Evolutionary conservation across 306 rosid genomes (phyloP), one percentile per base, ranked within the genome.

Genomic region (Trifolium fragiferum): DNA sequence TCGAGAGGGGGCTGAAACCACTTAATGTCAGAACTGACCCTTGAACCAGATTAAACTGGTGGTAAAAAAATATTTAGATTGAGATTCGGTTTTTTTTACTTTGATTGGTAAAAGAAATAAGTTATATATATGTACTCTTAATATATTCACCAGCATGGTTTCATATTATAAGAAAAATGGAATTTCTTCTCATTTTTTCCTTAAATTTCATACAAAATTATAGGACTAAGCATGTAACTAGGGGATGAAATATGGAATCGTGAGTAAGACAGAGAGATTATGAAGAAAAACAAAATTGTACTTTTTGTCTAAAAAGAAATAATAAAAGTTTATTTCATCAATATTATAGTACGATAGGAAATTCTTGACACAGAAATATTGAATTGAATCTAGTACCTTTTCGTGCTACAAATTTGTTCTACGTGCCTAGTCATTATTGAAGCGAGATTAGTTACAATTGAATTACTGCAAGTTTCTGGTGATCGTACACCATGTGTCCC

Each of bases 341-440:
- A 7, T 35, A 23, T 37, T 38, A 57, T 32, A 4, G 30, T 21
- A 20, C 2, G 3, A 35, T 3, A 53, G 44, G 62, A 62, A 70
- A 70, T 50, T 63, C 40, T 43, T 44, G 64, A 35, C 37, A 16
- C 16, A 61, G 43, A 71, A 59, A 33, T 66, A 66, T 58, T 25
- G 82, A 65, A 66, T 58, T 25, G 82, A 65, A 78, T 54, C 72
- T 30, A 70, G 66, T 50, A 70, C 76, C 2, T 20, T 21, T 70
- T 63, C 14, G 8, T 80, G 62, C 21, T 43, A 53, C 58, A 70
- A 61, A 40, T 25, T 58, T 62, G 61, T 16, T 54, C 51, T 59
- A 47, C 40, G 23, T 58, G 70, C 74, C 13, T 66, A 54, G 77
- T 76, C n/a, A n/a, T n/a, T n/a, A n/a, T n/a, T n/a, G n/a, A n/a